Percentiles rank a stretch among this genome's conserved stretches.
Evolutionary conservation across 345 rosid species (phyloP).

Genomic region (Eucalyptus erythrocorys): DNA sequence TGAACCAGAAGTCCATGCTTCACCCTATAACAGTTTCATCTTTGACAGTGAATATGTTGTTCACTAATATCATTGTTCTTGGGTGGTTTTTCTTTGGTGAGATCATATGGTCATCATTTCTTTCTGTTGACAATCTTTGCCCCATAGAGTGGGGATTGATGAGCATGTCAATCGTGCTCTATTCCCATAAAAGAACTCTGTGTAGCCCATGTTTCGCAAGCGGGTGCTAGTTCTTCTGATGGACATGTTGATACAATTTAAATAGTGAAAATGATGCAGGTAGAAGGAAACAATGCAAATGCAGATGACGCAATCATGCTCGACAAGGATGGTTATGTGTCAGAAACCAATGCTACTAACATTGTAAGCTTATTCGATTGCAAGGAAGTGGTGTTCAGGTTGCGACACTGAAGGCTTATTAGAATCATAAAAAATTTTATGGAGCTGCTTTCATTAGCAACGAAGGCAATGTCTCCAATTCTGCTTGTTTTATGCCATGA

Average conservation of each 20-base stretch:
- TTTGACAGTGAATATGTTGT: not conserved
- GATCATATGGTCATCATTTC: not conserved
- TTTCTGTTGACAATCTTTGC: not conserved
- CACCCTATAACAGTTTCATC: not conserved
- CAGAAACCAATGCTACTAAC: constrained; percentile 94
- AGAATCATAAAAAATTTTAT: not conserved
- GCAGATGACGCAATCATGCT: constrained; percentile 86
- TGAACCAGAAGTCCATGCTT: not conserved
- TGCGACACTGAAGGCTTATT: not conserved
- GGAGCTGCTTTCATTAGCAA: not conserved
- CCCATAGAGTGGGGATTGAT: not conserved
- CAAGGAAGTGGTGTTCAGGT: not conserved
- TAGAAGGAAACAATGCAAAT: constrained; percentile 72
- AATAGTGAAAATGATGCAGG: constrained; percentile 21
- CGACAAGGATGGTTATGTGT: constrained; percentile 84
- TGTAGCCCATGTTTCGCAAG: not conserved
- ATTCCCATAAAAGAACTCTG: not conserved
- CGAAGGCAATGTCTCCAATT: not conserved
- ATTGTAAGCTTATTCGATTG: constrained; percentile 38
- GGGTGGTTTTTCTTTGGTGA: not conserved
- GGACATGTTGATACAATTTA: not conserved
- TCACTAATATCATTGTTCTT: not conserved
- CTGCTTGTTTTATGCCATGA: not conserved
- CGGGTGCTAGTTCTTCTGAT: not conserved
- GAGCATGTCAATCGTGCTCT: not conserved